Percentiles rank a stretch among this genome's conserved stretches.
phyloP scores from a whole-genome alignment of 805 yeast genomes.

The Ogataea methylovora region DNA sequence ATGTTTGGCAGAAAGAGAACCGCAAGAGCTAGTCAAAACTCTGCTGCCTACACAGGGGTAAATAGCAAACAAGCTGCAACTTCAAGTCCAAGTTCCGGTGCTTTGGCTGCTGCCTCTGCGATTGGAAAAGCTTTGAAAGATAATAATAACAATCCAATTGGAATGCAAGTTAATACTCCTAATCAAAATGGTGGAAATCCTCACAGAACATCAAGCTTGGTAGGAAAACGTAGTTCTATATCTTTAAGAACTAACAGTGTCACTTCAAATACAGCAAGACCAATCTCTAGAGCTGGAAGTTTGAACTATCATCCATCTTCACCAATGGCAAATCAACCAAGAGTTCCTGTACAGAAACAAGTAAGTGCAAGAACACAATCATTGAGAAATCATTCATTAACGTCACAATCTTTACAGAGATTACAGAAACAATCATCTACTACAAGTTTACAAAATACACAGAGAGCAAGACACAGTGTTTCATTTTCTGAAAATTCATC shows the following conservation, averaged over 20 bases:
- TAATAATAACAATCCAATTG: slow-evolving; percentile 21
- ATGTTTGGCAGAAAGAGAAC: slow-evolving; percentile 16
- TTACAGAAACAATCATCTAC: slow-evolving; percentile 2
- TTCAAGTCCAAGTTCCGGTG: slow-evolving; percentile 34
- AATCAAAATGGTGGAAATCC: slow-evolving; percentile 25
- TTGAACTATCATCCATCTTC: slow-evolving; percentile 9
- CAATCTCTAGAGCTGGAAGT: slow-evolving; percentile 12
- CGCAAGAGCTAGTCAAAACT: slow-evolving; percentile 12
- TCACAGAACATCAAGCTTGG: slow-evolving; percentile 12
- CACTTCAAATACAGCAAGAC: slow-evolving; percentile 7
- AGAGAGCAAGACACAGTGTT: slow-evolving; percentile 10
- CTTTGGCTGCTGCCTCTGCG: slow-evolving; percentile 57
- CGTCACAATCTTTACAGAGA: slow-evolving; percentile 1
- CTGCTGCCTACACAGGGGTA: slow-evolving; percentile 15
- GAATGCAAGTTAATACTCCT: slow-evolving; percentile 25
- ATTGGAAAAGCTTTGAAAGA: slow-evolving; percentile 42
- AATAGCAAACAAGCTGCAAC: slow-evolving; percentile 7
- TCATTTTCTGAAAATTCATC: slow-evolving; percentile 7
- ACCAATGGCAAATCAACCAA: slow-evolving; percentile 6
- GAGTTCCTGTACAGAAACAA: slow-evolving; percentile 4
- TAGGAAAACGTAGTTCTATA: slow-evolving; percentile 14
- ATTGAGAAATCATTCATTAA: slow-evolving; percentile 5
- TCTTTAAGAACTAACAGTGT: slow-evolving; percentile 11
- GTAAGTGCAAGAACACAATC: slow-evolving; percentile 12
- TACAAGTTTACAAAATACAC: slow-evolving; percentile 2